Evolutionary conservation across 768 basidiomycete species (phyloP), one percentile per base, ranked within the genome.

Genomic region (Tubosaeta brunneosetosa): DNA sequence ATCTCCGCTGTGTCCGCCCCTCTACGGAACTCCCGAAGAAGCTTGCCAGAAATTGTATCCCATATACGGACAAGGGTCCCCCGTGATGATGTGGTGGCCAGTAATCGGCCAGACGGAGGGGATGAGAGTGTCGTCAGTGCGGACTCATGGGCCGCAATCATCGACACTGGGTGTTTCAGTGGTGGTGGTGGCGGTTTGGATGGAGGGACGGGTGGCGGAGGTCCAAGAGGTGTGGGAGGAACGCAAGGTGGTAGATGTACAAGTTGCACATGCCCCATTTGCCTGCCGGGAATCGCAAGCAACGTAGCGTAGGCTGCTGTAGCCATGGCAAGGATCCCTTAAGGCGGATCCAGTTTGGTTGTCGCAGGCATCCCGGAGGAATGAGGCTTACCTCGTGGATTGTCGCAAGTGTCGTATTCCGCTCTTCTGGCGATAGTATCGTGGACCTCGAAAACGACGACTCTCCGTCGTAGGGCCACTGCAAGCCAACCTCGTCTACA

Each of bases 1-100:
- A 95, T 94, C 61, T 88, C 85, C 27, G 93, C 93, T 61, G 90
- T 86, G 68, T 97, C 94, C 16, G 87, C 81, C 9, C 93, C 93
- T 65, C 93, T 78, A 51, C 93, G 75, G 27, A 97, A 78, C 66
- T 94, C 93, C 43, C 85, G 77, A 22, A 89, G 69, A 44, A 89
- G 81, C 59, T 84, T 86, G 16, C 88, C 88, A 8, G 83, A 80
- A 7, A 72, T 61, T 1, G 89, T 70, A 64, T 94, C 88, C 91
- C 91, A 97, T 61, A 94, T 79, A 42, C 93, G 80, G 26, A 95
- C 82, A 38, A 97, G 77, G 1, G 93, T 97, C 13, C 93, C 93
- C 52, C 84, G 78, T 32, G 79, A 73, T 19, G 91, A 93, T 2
- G 92, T 87, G 0, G 94, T 94, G 1, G 93, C 90, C 26, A 97